Evolutionary conservation across 805 yeast species (phyloP).

Genomic region (Priceomyces melissophilus): DNA sequence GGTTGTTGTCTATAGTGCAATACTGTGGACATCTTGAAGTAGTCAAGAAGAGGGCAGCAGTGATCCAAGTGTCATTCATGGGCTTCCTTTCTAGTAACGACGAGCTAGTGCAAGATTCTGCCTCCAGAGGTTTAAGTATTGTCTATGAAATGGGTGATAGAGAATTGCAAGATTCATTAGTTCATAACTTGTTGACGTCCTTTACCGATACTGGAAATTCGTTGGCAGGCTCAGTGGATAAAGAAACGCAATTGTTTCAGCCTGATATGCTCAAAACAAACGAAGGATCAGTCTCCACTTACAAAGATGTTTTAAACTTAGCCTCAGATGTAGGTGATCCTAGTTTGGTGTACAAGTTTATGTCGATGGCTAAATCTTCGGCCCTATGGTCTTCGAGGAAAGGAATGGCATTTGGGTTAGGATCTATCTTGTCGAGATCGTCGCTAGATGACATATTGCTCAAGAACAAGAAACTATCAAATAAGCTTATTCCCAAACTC

Average conservation of each 20-base stretch:
- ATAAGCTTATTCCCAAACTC: slow-evolving; percentile 71
- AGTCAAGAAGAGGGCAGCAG: slow-evolving; percentile 44
- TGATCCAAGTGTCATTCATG: slow-evolving; percentile 74
- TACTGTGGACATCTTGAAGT: slow-evolving; percentile 53
- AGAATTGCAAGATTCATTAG: slow-evolving; percentile 66
- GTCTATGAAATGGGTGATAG: slow-evolving; percentile 74
- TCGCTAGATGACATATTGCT: slow-evolving; percentile 61
- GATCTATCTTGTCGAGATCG: slow-evolving; percentile 76
- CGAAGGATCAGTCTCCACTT: slow-evolving; percentile 85
- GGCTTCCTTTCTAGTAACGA: slow-evolving; percentile 75
- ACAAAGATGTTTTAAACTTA: slow-evolving; percentile 79
- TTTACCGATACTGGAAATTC: slow-evolving; percentile 65
- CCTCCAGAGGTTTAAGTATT: slow-evolving; percentile 81
- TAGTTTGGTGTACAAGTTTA: slow-evolving; percentile 85
- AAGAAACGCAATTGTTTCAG: slow-evolving; percentile 82
- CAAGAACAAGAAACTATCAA: slow-evolving; percentile 52
- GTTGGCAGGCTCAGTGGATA: slow-evolving; percentile 65
- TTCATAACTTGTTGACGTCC: slow-evolving; percentile 67
- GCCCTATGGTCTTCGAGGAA: slow-evolving; percentile 89
- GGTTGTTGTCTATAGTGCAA: slow-evolving; percentile 80
- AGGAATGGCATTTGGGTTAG: slow-evolving; percentile 92
- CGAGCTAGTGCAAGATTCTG: slow-evolving; percentile 87
- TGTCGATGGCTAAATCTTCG: slow-evolving; percentile 86
- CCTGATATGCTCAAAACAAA: slow-evolving; percentile 76
- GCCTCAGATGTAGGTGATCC: slow-evolving; percentile 98